Evolutionary conservation across 2,329 filamentous ascomycete genomes (phyloP), one percentile per base, ranked within the genome.

Genomic region (Calcarisporium arbuscula): DNA sequence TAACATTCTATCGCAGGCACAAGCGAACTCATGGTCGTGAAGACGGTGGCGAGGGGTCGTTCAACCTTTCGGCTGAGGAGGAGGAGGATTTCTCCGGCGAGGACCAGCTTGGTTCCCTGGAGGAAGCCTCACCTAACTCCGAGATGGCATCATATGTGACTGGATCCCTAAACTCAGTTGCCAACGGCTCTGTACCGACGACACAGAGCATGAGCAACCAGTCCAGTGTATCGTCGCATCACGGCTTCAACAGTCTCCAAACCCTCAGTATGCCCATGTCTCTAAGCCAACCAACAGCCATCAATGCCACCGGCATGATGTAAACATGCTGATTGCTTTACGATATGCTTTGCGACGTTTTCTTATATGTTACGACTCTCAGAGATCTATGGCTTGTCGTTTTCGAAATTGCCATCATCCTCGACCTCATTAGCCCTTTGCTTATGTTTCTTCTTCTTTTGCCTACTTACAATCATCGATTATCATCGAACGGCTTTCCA

Each of bases 41-140:
- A 38, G 77, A 82, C 32, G 76, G 74, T 22, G 68, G 60, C 27
- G 77, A 82, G 28, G 68, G 67, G 33, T 58, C 58, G 38, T 70
- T 80, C 50, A 73, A 72, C 53, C 72, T 80, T 40, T 82, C 83
- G 25, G 88, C 90, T 38, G 88, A 94, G 49, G 87, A 94, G 29
- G 78, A 90, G 47, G 87, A 94, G 52, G 85, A 92, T 35, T 80
- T 72, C 49, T 80, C 77, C 22, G 86, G 90, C 41, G 87, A 94
- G 46, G 85, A 92, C 47, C 84, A 89, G 19, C 78, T 90, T 36
- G 82, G 83, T 34, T 82, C 85, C 25, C 74, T 89, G 19, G 85
- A 87, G 44, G 84, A 89, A 44, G 79, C 82, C 14, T 88, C 84
- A 10, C 83, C 85, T 12, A 78, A 74, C 30, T 85, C 82, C 0